phyloP scores from a whole-genome alignment of 345 rosid genomes.

The Brassica incana region DNA sequence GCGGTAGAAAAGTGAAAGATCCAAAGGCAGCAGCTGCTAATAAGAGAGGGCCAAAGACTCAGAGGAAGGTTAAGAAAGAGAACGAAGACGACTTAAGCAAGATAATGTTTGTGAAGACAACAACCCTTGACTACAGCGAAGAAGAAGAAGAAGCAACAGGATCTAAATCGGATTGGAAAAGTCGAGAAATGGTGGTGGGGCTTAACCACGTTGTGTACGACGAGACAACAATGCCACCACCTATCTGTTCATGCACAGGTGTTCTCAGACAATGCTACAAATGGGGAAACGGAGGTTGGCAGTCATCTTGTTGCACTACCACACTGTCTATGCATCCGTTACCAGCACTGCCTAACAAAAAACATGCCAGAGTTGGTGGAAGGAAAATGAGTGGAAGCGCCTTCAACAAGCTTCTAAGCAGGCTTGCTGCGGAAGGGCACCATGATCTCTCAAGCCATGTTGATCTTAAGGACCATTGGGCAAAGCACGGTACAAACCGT shows the following conservation, averaged over 20 bases:
- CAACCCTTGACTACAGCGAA: constrained; percentile 53
- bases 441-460: constrained; percentile 69
- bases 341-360: constrained; percentile 84
- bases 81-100: constrained; percentile 60
- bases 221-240: constrained; percentile 88
- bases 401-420: constrained; percentile 85
- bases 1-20: constrained; percentile 71
- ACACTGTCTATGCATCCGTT: constrained; percentile 81
- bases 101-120: constrained; percentile 60
- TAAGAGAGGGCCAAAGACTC: constrained; percentile 55
- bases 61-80: constrained; percentile 77
- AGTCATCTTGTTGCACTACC: constrained; percentile 97
- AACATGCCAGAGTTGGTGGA: constrained; percentile 94
- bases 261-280: constrained; percentile 87
- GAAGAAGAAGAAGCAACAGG: constrained; percentile 45
- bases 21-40: constrained; percentile 50
- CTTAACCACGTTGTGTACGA: constrained; percentile 87
- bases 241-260: constrained; percentile 94
- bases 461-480: constrained; percentile 76
- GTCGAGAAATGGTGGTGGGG: constrained; percentile 65
- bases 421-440: constrained; percentile 80
- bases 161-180: constrained; percentile 83
- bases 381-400: constrained; percentile 99
- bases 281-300: constrained; percentile 99
- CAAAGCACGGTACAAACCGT: constrained; percentile 70